Conservation (phyloP, 352 stramenopile genomes). For the Phytophthora sojae region DNA sequence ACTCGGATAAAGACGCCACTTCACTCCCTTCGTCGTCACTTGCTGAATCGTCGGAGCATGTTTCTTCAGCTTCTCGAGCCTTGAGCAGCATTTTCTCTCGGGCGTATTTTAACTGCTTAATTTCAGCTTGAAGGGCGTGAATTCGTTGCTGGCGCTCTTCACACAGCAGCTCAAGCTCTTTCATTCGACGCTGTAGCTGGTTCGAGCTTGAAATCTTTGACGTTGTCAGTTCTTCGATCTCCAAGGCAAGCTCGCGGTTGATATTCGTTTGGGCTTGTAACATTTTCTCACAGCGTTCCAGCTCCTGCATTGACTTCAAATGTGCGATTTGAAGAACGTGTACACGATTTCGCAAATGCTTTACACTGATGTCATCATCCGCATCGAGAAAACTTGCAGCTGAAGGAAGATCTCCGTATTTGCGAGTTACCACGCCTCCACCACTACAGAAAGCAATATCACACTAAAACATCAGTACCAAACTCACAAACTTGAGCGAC, state of each 20-base stretch:
- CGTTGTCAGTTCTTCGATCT: conserved; percentile 90
- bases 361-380: conserved; percentile 48
- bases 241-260: conserved; percentile 92
- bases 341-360: conserved; percentile 78
- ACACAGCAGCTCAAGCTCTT: conserved; percentile 86
- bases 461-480: conserved; percentile 9
- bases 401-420: conserved; percentile 40
- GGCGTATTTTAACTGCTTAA: conserved; percentile 88
- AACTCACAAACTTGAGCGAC: background rate
- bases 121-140: conserved; percentile 86
- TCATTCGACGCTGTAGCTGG: conserved; percentile 81
- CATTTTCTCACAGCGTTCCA: conserved; percentile 95
- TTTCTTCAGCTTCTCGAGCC: conserved; percentile 30
- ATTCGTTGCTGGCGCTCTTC: conserved; percentile 88
- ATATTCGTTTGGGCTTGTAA: conserved; percentile 95
- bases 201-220: conserved; percentile 75
- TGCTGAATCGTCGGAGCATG: conserved; percentile 31
- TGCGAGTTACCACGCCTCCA: conserved; percentile 39
- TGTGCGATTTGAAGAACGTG: conserved; percentile 92
- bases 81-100: conserved; percentile 56
- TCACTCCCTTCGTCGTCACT: conserved; percentile 59
- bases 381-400: conserved; percentile 33
- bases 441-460: conserved; percentile 30
- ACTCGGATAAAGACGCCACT: conserved; percentile 70
- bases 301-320: conserved; percentile 90